Evolutionary conservation across 2,329 filamentous ascomycete species (phyloP).

Genomic region (Aspergillus niger): DNA sequence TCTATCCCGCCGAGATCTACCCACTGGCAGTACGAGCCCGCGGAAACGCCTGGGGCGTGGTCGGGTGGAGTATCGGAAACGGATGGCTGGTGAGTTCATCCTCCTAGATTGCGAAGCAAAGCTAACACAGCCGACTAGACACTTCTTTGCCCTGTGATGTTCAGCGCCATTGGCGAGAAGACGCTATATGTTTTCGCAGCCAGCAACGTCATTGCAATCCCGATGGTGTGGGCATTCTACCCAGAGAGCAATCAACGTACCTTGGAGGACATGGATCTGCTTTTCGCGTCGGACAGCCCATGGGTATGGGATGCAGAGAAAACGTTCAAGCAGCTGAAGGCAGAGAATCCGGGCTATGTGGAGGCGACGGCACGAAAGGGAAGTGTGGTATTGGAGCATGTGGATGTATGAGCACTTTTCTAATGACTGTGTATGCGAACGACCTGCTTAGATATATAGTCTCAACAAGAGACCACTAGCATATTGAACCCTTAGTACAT

Average conservation of each 20-base stretch:
- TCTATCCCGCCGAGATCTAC: constrained; percentile 74
- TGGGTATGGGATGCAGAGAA: constrained; percentile 73
- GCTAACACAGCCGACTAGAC: constrained; percentile 27
- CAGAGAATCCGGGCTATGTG: constrained; percentile 57
- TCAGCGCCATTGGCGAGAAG: constrained; percentile 66
- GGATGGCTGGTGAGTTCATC: constrained; percentile 57
- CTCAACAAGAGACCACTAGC: too few species aligned
- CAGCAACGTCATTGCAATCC: constrained; percentile 65
- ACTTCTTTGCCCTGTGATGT: constrained; percentile 62
- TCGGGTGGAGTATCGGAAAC: constrained; percentile 76
- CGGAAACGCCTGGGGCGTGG: constrained; percentile 74
- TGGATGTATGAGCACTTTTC: neutral
- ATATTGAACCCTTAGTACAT: too few species aligned
- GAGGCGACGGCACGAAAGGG: constrained; percentile 40
- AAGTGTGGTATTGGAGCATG: constrained; percentile 23
- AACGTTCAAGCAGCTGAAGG: constrained; percentile 64
- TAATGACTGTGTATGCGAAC: too few species aligned
- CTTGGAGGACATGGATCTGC: constrained; percentile 72
- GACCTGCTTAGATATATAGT: too few species aligned
- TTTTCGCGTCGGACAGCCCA: constrained; percentile 67
- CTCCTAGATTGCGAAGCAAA: constrained; percentile 25
- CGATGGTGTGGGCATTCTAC: constrained; percentile 72
- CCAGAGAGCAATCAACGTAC: constrained; percentile 74
- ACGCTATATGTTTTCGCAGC: constrained; percentile 74
- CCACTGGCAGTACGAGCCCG: constrained; percentile 70